Base-by-base conservation (phyloP, 805 yeast genomes). In the Hanseniaspora meyeri region DNA sequence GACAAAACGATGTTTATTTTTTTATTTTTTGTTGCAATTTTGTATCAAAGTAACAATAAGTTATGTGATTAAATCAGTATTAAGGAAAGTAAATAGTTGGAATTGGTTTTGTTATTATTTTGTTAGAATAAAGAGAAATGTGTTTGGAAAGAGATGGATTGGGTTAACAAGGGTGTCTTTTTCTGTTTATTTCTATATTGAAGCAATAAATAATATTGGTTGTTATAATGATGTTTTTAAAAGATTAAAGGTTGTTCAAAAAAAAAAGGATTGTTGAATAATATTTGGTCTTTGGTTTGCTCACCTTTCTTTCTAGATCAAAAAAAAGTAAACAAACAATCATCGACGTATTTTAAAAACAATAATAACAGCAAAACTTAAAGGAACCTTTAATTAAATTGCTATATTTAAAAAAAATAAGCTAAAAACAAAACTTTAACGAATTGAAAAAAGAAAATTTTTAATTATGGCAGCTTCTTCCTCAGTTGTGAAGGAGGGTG, bases 61-160 rank as follows among this genome's bases (percentile, higher is more conserved):
- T 32, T 32, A 32, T 32, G 36, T 32, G 36, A 32, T 40, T 58
- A 57, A 39, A 51, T 43, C 51, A 60, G 31, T 27, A 45, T 52
- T 53, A 66, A 68, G 71, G 71, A 68, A 63, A 65, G 70, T 68
- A 67, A 62, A 63, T 64, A 68, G 71, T 68, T 68, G 71, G 58
- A 56, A 56, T 49, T 52, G n/a, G 31, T 47, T 51, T 36, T 40
- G 34, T 14, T 39, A 38, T 43, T 20, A 17, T 24, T 19, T 19
- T n/a, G 16, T 47, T 47, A 7, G 14, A 36, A 36, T 27, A 43
- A 27, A 24, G 9, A 42, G 5, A 20, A 42, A 42, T 17, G 45
- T n/a, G 9, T 19, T 42, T 12, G 14, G 24, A 24, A 24, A 24
- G 27, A 24, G 27, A 24, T 24, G 27, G 27, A 5, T 24, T 24